Evolutionary conservation across 2,329 filamentous ascomycete species (phyloP), one percentile per base, ranked within the genome.

Genomic region (Hymenoscyphus repandus): DNA sequence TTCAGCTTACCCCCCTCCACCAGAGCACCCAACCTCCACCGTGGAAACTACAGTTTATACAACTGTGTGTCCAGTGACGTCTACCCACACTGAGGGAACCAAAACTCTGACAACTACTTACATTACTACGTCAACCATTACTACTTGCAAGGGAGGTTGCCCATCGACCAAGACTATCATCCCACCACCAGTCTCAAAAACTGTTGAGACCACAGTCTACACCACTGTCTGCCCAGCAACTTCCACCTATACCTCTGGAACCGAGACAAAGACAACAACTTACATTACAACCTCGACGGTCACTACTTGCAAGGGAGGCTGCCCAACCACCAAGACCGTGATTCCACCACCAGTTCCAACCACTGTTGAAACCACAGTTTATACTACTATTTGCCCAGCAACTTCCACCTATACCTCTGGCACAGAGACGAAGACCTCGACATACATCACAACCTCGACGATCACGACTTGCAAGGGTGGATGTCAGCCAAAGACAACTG

Each of bases 1-100:
- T 37, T 13, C 15, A 17, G 15, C 34, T 17, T 13, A 17, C 5
- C 34, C 12, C 4, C 12, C 12, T 13, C 34, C 34, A 37, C 34
- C 34, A 13, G 15, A 37, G 38, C 44, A 51, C 9, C 55, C 52
- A 7, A 52, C 34, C 0, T 61, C 66, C 5, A 20, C 17, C 5
- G 20, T 4, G 10, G 20, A 15, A 5, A 18, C 12, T 11, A 40
- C 38, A 17, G 15, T 20, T 5, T 11, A n/a, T 5, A 20, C 17
- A 27, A 27, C 22, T 4, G 22, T 27, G 22, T 27, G 22, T 7
- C 22, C 22, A 7, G 22, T 27, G 22, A 27, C 22, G 22, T 27
- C 22, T 4, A 27, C 22, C 7, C 22, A 27, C 22, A 27, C 22
- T 7, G 22, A 27, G 22, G 22, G 22, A 7, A 27, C 22, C 22